Percentiles rank a stretch among this genome's conserved stretches.
Conservation (phyloP, 495 filamentous ascomycete species). For the Cryomyces antarcticus region DNA sequence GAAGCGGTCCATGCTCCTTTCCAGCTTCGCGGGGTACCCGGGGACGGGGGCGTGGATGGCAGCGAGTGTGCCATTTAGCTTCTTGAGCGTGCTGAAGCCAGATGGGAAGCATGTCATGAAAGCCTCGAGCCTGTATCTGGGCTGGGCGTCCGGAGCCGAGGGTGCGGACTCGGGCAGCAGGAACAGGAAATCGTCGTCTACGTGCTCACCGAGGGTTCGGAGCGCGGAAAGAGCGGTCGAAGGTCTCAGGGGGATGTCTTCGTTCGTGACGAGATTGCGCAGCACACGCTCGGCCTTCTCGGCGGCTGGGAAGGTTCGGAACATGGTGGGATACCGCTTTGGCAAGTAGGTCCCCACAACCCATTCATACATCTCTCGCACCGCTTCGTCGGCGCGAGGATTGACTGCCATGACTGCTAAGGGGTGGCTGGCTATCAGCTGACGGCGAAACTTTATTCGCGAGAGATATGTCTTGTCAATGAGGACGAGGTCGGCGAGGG, state of each 20-base stretch:
- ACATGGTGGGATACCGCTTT: constrained; percentile 42
- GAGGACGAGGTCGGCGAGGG: constrained; percentile 39
- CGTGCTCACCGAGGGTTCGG: constrained; percentile 29
- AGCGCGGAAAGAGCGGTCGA: constrained; percentile 18
- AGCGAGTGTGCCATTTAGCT: constrained; percentile 39
- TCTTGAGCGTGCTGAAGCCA: constrained; percentile 45
- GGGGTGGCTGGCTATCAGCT: constrained; percentile 27
- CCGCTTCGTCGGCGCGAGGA: constrained; percentile 22
- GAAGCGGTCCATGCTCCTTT: constrained; percentile 58
- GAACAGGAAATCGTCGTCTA: constrained; percentile 64
- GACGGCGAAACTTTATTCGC: constrained; percentile 32
- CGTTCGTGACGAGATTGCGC: constrained; percentile 23
- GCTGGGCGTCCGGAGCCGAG: constrained; percentile 2
- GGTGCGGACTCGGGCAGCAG: constrained; percentile 32
- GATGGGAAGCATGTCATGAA: constrained; percentile 54
- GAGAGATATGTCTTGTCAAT: constrained; percentile 46
- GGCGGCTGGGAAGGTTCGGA: constrained; percentile 17
- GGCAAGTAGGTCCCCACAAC: constrained; percentile 44
- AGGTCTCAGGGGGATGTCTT: constrained; percentile 22
- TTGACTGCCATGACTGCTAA: constrained; percentile 24
- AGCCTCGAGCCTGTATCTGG: constrained; percentile 41
- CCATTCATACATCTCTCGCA: constrained; percentile 47
- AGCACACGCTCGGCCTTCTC: neutral
- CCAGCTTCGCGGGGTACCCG: constrained; percentile 46
- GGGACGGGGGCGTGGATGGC: constrained; percentile 38